Conservation (phyloP, 176 grass and related monocot genomes). For the Puccinellia tenuiflora region DNA sequence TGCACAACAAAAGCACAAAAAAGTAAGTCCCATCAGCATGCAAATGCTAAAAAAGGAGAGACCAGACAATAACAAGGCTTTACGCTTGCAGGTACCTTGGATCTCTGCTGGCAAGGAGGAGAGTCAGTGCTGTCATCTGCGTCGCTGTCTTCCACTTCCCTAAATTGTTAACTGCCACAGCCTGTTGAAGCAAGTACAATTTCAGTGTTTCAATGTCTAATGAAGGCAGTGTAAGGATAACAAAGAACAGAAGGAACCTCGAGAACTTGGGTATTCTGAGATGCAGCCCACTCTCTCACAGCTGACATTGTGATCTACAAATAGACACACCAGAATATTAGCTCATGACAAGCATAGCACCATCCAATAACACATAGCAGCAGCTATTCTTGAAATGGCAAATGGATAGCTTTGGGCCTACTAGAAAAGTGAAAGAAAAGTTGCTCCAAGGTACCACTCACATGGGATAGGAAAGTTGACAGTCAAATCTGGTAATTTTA, state of each 20-base stretch:
- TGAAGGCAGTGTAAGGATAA: conserved; percentile 10
- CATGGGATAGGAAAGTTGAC: neutral
- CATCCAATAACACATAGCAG: neutral
- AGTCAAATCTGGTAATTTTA: neutral
- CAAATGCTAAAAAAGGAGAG: neutral
- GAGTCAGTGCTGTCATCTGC: conserved; percentile 81
- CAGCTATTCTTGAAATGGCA: neutral
- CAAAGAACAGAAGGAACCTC: conserved; percentile 48
- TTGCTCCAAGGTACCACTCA: neutral
- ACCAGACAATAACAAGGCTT: neutral
- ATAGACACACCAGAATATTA: neutral
- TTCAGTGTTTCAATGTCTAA: conserved; percentile 12
- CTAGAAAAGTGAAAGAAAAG: neutral
- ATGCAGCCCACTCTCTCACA: conserved; percentile 96
- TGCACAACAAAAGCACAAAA: conserved; percentile 30
- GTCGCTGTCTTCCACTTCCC: conserved; percentile 96
- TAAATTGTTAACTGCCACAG: conserved; percentile 89
- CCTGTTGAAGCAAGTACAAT: conserved; percentile 47
- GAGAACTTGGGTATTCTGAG: conserved; percentile 85
- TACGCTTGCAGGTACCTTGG: conserved; percentile 41
- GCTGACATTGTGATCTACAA: conserved; percentile 99
- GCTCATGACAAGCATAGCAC: conserved; percentile 14
- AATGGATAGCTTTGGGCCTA: neutral
- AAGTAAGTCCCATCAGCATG: neutral
- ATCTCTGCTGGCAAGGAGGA: conserved; percentile 85